These are phyloP conservation scores for Eucalyptus pauciflora DNA, from an alignment of 345 rosid species.

Conservation along the genomic window DNA sequence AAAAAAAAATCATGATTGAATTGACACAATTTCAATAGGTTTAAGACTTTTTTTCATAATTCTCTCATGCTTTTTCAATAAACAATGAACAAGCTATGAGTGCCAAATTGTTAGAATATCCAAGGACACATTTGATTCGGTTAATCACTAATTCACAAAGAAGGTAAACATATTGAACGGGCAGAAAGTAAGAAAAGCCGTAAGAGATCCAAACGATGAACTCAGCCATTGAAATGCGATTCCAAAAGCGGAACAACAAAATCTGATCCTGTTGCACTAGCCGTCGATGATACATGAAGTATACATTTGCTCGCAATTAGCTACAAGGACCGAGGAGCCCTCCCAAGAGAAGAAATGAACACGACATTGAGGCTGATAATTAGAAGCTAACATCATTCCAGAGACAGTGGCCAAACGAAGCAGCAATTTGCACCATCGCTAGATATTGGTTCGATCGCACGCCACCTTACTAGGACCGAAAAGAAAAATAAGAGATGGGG, in stretches of 20 bases:
- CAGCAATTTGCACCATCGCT: neutral
- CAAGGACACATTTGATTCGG: neutral
- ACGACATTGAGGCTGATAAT: neutral
- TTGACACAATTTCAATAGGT: rapidly evolving
- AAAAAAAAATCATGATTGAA: too few species aligned
- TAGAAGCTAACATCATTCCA: neutral
- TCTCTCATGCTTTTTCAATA: too few species aligned
- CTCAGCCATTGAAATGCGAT: neutral
- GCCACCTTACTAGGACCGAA: neutral
- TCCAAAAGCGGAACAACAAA: neutral
- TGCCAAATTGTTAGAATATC: neutral
- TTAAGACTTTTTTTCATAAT: too few species aligned
- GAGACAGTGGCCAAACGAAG: neutral
- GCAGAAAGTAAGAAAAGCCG: neutral
- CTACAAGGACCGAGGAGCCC: neutral
- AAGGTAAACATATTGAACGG: neutral
- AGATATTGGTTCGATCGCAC: neutral
- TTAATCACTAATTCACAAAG: neutral
- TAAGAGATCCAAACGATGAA: neutral
- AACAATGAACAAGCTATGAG: too few species aligned
- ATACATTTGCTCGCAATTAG: neutral
- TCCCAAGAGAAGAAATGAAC: neutral
- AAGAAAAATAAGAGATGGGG: neutral
- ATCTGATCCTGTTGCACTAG: neutral
- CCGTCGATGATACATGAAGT: neutral